Base-by-base conservation (phyloP, 2,329 filamentous ascomycete species). In the Penicillium concentricum region DNA sequence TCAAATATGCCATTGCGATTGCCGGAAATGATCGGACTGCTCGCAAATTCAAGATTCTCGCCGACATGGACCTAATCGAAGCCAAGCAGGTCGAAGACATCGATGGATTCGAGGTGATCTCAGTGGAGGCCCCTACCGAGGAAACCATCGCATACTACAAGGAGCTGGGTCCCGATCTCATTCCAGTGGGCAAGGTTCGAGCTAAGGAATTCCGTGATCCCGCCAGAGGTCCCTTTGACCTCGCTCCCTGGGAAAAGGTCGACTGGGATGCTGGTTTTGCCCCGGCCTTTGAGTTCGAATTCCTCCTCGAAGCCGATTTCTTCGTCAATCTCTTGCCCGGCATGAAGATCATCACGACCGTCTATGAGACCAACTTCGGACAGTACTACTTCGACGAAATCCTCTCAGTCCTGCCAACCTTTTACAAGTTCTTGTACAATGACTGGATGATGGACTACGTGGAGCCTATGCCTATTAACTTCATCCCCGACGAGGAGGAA, bases 371-470 rank as follows among this genome's bases (percentile, higher is more conserved):
- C 24, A 82, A 81, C 59, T 79, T 80, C 24, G 87, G 85, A 2
- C 58, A 90, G 24, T 79, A 78, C 60, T 91, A 88, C 69, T 83
- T 92, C 68, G 87, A 87, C 67, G 73, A 79, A 2, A 70, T 88
- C 16, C 69, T 76, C 28, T 79, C 79, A 0, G 69, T 87, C 12
- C 81, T 83, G 55, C 84, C 84, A 3, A 83, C 82, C 0, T 90
- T 89, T 68, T 85, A 89, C 67, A 82, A 78, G 0, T 84, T 85
- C 55, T 75, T 92, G 26, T 81, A 84, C 0, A 90, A 92, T 69
- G 84, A 87, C 62, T 75, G 89, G 61, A 89, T 92, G 87, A 65
- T 79, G 22, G 72, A 79, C 18, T 92, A 84, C 81, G 89, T 86
- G 70, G 74, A 82, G 24, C 87, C 87, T 0, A 70, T 65, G 42